Percentiles rank a stretch among this genome's conserved stretches.
These are phyloP conservation scores for Gloeostereum incarnatum DNA, from an alignment of 768 basidiomycete species.

Conservation along the genomic window DNA sequence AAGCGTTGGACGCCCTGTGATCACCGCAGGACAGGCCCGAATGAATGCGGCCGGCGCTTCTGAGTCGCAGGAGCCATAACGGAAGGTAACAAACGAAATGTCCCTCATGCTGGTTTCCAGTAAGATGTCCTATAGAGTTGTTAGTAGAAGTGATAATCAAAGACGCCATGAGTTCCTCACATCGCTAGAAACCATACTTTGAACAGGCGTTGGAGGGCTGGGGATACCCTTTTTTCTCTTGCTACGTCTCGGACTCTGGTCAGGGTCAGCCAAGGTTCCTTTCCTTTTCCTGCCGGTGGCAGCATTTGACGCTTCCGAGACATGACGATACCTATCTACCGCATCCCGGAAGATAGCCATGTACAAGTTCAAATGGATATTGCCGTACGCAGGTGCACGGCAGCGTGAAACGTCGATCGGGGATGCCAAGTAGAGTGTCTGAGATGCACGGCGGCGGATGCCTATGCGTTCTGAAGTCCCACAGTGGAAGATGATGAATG, in stretches of 20 bases:
- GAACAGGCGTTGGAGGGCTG: too few species aligned
- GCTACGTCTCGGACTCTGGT: too few species aligned
- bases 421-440: slow-evolving; percentile 11
- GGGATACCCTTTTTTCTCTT: too few species aligned
- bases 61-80: background rate
- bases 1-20: too few species aligned
- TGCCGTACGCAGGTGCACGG: slow-evolving; percentile 10
- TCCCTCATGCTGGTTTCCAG: slow-evolving; percentile 10
- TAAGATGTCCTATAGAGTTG: too few species aligned
- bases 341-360: slow-evolving; percentile 11
- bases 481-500: slow-evolving; percentile 11
- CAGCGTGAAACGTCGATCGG: slow-evolving; percentile 8
- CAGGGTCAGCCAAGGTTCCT: too few species aligned
- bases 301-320: too few species aligned
- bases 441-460: slow-evolving; percentile 10
- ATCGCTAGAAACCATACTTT: too few species aligned
- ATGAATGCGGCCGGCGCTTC: background rate
- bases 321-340: too few species aligned
- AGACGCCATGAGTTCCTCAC: too few species aligned
- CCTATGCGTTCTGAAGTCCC: slow-evolving; percentile 12
- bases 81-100: background rate
- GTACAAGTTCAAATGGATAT: slow-evolving; percentile 11
- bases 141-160: too few species aligned
- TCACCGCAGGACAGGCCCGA: background rate
- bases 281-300: too few species aligned